Percentiles rank a stretch among this genome's conserved stretches.
Evolutionary conservation across 108 stramenopile genomes (phyloP).

Genomic region (Nitzschia sp.): DNA sequence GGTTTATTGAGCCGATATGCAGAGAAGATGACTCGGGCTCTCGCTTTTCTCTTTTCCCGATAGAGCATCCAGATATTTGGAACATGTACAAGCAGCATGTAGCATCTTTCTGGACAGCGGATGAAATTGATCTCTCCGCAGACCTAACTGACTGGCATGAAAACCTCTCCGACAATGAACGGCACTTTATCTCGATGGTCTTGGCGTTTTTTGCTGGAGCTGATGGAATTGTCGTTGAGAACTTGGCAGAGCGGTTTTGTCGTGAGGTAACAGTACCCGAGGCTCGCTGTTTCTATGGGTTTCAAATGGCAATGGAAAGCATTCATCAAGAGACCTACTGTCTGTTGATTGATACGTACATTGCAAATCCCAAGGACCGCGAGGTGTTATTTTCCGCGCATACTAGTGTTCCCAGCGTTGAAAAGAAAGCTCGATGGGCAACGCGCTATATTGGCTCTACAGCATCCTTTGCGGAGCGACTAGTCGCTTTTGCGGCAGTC

Average conservation of each 20-base stretch:
- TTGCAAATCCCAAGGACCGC: slow-evolving; percentile 72
- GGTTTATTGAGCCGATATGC: slow-evolving; percentile 75
- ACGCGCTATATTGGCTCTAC: slow-evolving; percentile 70
- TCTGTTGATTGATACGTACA: slow-evolving; percentile 86
- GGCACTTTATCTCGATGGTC: slow-evolving; percentile 87
- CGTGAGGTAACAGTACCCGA: slow-evolving; percentile 87
- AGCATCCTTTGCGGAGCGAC: slow-evolving; percentile 80
- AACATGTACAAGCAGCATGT: slow-evolving; percentile 97
- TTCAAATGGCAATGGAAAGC: slow-evolving; percentile 93
- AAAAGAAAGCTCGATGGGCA: slow-evolving; percentile 87
- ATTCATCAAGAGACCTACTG: slow-evolving; percentile 92
- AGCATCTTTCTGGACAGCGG: slow-evolving; percentile 98
- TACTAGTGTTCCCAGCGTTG: slow-evolving; percentile 74
- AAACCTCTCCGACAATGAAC: slow-evolving; percentile 77
- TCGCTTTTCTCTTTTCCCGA: slow-evolving; percentile 91
- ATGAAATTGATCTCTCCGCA: slow-evolving; percentile 94
- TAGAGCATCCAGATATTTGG: slow-evolving; percentile 90
- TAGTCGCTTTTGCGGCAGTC: slow-evolving; percentile 91
- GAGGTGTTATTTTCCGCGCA: slow-evolving; percentile 70
- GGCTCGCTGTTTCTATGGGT: slow-evolving; percentile 92
- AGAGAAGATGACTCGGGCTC: slow-evolving; percentile 72
- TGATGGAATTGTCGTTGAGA: slow-evolving; percentile 92
- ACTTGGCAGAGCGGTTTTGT: slow-evolving; percentile 83
- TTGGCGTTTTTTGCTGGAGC: slow-evolving; percentile 88
- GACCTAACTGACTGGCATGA: slow-evolving; percentile 92